These are phyloP conservation scores for Colletotrichum spinosum DNA, from an alignment of 2,329 filamentous ascomycete genomes.

Conservation along the genomic window DNA sequence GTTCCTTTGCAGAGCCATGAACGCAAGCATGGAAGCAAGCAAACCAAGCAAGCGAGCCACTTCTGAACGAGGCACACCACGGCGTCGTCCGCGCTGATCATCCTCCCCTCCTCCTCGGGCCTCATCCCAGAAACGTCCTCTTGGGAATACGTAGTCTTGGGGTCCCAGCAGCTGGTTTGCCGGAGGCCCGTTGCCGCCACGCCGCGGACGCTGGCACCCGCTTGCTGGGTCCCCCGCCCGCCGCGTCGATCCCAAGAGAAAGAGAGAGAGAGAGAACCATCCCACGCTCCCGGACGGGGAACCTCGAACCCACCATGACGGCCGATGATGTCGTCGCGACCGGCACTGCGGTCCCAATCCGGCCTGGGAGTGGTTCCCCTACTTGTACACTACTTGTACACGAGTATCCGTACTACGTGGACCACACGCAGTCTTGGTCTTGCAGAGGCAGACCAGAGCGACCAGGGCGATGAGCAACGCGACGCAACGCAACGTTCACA, in stretches of 20 bases:
- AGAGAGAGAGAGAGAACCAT: slow-evolving; percentile 17
- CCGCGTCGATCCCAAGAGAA: slow-evolving; percentile 26
- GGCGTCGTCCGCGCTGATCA: slow-evolving; percentile 28
- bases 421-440: too few relatives aligned
- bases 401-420: too few relatives aligned
- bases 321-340: slow-evolving; percentile 35
- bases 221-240: slow-evolving; percentile 1
- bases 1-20: background rate
- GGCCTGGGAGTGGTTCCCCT: background rate
- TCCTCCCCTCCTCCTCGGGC: slow-evolving; percentile 20
- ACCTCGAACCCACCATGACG: slow-evolving; percentile 31
- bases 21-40: too few relatives aligned
- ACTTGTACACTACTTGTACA: background rate
- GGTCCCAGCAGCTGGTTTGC: slow-evolving; percentile 15
- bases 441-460: too few relatives aligned
- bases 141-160: slow-evolving; percentile 14
- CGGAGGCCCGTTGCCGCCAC: slow-evolving; percentile 21
- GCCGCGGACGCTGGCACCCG: slow-evolving; percentile 9
- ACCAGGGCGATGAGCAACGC: too few relatives aligned
- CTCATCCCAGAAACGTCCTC: slow-evolving; percentile 30
- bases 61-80: slow-evolving; percentile 29
- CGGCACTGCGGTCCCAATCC: slow-evolving; percentile 15
- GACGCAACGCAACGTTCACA: too few relatives aligned
- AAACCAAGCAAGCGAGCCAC: too few relatives aligned
- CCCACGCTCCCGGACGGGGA: slow-evolving; percentile 30